phyloP scores from a whole-genome alignment of 1,284 basidiomycete species.

The Testicularia cyperi region DNA sequence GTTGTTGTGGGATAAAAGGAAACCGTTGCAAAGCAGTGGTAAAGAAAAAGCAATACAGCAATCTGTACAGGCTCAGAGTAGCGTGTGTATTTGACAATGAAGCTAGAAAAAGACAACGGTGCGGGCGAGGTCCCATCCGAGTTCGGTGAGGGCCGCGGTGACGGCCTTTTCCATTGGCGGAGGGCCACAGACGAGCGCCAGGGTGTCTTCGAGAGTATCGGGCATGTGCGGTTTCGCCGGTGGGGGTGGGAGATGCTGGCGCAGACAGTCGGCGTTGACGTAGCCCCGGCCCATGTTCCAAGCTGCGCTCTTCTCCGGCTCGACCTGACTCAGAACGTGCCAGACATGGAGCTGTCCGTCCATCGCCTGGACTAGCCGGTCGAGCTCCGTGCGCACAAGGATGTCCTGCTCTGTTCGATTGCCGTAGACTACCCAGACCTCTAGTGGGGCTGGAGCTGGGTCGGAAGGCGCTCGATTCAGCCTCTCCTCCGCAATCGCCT shows the following conservation, averaged over 20 bases:
- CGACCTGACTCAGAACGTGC: constrained; percentile 62
- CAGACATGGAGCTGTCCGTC: constrained; percentile 63
- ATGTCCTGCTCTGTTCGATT: constrained; percentile 66
- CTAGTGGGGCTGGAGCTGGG: constrained; percentile 33
- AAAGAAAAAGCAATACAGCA: too few relatives aligned
- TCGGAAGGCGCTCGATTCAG: too few relatives aligned
- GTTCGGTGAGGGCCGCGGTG: constrained; percentile 20
- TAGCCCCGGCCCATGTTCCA: constrained; percentile 65
- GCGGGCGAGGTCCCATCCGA: constrained; percentile 50
- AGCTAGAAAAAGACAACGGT: constrained; percentile 55
- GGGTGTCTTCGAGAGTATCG: constrained; percentile 49
- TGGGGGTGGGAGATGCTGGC: constrained; percentile 60
- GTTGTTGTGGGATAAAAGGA: too few relatives aligned
- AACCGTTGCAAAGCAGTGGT: too few relatives aligned
- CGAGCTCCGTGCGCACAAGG: constrained; percentile 66
- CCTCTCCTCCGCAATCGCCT: constrained; percentile 64
- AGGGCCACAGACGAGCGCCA: constrained; percentile 67
- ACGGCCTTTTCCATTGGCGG: constrained; percentile 61
- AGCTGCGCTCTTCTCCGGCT: constrained; percentile 47
- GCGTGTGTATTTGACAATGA: too few relatives aligned
- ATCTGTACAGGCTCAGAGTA: too few relatives aligned
- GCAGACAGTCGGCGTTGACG: constrained; percentile 63
- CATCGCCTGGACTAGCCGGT: constrained; percentile 61
- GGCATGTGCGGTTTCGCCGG: constrained; percentile 9
- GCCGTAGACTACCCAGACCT: constrained; percentile 66